Conservation (phyloP, 75 land plant species). For the Picea glauca region DNA sequence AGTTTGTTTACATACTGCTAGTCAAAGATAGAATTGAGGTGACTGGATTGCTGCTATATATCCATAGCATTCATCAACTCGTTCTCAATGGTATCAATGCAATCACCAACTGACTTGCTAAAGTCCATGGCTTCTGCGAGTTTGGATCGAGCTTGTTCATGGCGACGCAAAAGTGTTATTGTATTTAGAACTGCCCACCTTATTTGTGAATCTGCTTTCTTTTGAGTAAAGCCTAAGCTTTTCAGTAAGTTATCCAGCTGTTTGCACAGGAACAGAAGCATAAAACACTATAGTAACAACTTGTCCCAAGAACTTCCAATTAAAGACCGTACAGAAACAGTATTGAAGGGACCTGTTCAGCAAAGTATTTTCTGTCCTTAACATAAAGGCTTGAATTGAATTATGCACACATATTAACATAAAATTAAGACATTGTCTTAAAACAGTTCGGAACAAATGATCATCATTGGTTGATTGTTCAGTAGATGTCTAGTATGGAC, state of each 20-base stretch:
- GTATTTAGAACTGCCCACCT: slow-evolving; percentile 96
- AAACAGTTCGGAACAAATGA: too few species aligned
- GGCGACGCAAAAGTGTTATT: slow-evolving; percentile 63
- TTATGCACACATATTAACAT: too few species aligned
- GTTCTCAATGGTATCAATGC: slow-evolving; percentile 74
- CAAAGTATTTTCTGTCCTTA: neutral
- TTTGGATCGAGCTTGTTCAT: slow-evolving; percentile 42
- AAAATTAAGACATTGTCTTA: too few species aligned
- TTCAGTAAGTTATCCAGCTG: slow-evolving; percentile 81
- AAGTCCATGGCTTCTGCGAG: slow-evolving; percentile 74
- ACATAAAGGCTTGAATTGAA: neutral
- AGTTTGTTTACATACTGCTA: neutral
- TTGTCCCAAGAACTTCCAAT: too few species aligned
- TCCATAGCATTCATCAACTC: neutral
- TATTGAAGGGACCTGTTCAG: too few species aligned
- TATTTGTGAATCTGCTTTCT: slow-evolving; percentile 89
- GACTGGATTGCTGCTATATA: neutral
- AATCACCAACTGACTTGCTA: slow-evolving; percentile 69
- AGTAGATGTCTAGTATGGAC: too few species aligned
- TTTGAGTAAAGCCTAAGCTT: slow-evolving; percentile 78
- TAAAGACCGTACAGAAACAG: too few species aligned
- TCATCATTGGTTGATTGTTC: too few species aligned
- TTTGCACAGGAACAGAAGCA: slow-evolving; percentile 3
- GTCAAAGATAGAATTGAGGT: neutral
- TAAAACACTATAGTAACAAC: slow-evolving; percentile 2